phyloP scores from a whole-genome alignment of 2,329 filamentous ascomycete genomes.

The Colletotrichum sp. region DNA sequence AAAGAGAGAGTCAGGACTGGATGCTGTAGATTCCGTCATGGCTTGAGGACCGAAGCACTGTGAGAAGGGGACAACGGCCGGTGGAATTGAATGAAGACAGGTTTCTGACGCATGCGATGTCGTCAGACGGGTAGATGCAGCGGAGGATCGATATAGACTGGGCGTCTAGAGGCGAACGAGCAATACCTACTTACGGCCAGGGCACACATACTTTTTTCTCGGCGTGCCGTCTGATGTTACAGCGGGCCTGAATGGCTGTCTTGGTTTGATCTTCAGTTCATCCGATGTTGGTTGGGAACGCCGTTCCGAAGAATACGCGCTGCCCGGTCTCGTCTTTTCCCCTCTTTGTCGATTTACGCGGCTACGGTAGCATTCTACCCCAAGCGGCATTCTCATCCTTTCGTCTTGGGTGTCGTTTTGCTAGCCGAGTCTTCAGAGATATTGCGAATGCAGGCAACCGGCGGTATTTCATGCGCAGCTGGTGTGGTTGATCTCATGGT shows the following conservation, averaged over 20 bases:
- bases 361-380: not conserved
- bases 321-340: not conserved
- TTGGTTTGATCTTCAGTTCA: not conserved
- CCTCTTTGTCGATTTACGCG: not conserved
- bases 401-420: not conserved
- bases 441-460: not conserved
- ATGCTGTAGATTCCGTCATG: not conserved
- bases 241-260: not conserved
- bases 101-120: not conserved
- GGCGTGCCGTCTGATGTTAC: not conserved
- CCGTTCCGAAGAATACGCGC: not conserved
- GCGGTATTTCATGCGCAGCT: not conserved
- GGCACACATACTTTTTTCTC: not conserved
- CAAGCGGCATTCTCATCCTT: not conserved
- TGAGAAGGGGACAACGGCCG: not conserved
- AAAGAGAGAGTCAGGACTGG: not conserved
- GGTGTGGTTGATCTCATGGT: not conserved
- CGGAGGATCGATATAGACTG: not conserved
- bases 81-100: not conserved
- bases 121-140: not conserved
- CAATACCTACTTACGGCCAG: not conserved
- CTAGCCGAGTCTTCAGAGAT: not conserved
- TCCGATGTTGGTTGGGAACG: not conserved
- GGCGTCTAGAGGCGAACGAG: not conserved
- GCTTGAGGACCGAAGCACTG: not conserved